These are phyloP conservation scores for Xerocomus nothofagi DNA, from an alignment of 1,284 basidiomycete species.

Conservation along the genomic window DNA sequence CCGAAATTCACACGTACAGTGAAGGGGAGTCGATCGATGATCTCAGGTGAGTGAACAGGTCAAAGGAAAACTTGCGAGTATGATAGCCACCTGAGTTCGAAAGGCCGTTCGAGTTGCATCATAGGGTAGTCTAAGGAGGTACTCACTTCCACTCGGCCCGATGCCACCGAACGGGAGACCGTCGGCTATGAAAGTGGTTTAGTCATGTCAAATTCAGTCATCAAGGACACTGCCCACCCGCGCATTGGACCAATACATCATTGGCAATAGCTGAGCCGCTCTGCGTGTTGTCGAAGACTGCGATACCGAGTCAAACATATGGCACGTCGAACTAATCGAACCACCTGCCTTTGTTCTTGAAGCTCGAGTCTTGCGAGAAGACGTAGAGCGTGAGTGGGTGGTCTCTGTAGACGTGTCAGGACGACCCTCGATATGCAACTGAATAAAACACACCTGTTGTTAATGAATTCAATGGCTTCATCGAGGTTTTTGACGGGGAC, in stretches of 20 bases:
- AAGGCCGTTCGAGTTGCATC: background rate
- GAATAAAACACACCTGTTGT: slow-evolving; percentile 45
- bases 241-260: slow-evolving; percentile 58
- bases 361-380: slow-evolving; percentile 59
- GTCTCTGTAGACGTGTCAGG: slow-evolving; percentile 45
- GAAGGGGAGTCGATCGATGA: slow-evolving; percentile 61
- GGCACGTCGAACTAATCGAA: background rate
- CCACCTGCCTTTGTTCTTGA: slow-evolving; percentile 59
- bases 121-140: background rate
- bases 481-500: slow-evolving; percentile 73
- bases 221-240: slow-evolving; percentile 39
- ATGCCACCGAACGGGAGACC: slow-evolving; percentile 76
- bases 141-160: slow-evolving; percentile 70
- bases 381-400: slow-evolving; percentile 79
- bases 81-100: slow-evolving; percentile 54
- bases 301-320: slow-evolving; percentile 5
- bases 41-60: slow-evolving; percentile 68
- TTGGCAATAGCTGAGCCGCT: slow-evolving; percentile 72
- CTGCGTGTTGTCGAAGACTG: slow-evolving; percentile 66
- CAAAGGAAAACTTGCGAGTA: slow-evolving; percentile 64
- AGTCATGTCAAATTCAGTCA: background rate
- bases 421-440: background rate
- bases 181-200: slow-evolving; percentile 39
- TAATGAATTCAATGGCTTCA: slow-evolving; percentile 71
- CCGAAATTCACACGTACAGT: slow-evolving; percentile 43